Conservation (phyloP, 208 protist genomes). For the Wallacemonas rigidus region DNA sequence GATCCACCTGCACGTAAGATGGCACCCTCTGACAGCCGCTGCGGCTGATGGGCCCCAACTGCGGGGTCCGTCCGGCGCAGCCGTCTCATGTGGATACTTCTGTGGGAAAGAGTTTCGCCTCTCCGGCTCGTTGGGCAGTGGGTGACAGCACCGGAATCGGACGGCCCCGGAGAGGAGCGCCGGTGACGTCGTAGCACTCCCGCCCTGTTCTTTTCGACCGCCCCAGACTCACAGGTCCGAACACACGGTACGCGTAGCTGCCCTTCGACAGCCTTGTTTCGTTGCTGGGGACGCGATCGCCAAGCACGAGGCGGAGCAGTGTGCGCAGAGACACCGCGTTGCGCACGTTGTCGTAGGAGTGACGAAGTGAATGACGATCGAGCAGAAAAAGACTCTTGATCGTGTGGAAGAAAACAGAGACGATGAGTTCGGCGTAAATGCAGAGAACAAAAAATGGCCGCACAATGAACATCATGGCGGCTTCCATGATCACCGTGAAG, state of each 20-base stretch:
- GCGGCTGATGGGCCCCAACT: too few relatives aligned
- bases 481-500: constrained; percentile 44
- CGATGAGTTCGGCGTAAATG: constrained; percentile 62
- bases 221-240: constrained; percentile 47
- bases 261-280: constrained; percentile 44
- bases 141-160: constrained; percentile 29
- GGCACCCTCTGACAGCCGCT: too few relatives aligned
- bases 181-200: constrained; percentile 27
- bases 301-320: constrained; percentile 54
- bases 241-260: constrained; percentile 57
- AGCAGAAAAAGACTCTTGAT: constrained; percentile 22
- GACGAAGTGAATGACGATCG: constrained; percentile 25
- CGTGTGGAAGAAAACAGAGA: constrained; percentile 41
- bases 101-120: not conserved
- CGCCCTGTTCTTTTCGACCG: constrained; percentile 33
- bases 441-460: constrained; percentile 44
- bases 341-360: constrained; percentile 49
- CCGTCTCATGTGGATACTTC: too few relatives aligned
- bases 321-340: constrained; percentile 58
- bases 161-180: constrained; percentile 17
- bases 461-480: constrained; percentile 55
- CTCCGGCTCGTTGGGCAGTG: constrained; percentile 12
- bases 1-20: too few relatives aligned
- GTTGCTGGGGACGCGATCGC: constrained; percentile 45
- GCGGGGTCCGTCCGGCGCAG: too few relatives aligned